phyloP scores from a whole-genome alignment of 2,329 filamentous ascomycete genomes.

The Trichoderma citrinoviride region DNA sequence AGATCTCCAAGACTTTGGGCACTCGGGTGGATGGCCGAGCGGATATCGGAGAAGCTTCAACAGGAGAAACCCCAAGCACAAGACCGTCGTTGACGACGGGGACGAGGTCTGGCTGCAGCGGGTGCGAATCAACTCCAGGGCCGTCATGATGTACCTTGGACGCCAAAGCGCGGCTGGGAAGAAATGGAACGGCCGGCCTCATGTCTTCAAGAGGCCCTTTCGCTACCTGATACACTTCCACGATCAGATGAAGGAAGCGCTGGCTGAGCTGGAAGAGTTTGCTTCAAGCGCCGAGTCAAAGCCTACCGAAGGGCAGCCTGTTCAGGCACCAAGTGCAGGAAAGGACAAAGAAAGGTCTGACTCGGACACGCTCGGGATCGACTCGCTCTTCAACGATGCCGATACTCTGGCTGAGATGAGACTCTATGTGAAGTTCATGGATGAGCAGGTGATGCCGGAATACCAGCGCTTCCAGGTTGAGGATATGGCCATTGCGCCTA shows the following conservation, averaged over 20 bases:
- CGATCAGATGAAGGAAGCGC: conserved; percentile 10
- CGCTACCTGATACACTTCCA: conserved; percentile 17
- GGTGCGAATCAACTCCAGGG: conserved; percentile 15
- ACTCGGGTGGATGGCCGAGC: neutral
- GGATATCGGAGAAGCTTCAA: neutral
- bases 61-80: conserved; percentile 6
- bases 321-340: neutral
- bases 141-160: conserved; percentile 15
- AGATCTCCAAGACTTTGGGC: neutral
- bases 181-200: conserved; percentile 16
- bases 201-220: conserved; percentile 15
- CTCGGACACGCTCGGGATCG: conserved; percentile 1
- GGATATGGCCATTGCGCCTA: neutral
- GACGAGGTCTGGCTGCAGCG: conserved; percentile 15
- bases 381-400: conserved; percentile 1
- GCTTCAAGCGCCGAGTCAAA: neutral
- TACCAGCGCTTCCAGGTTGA: neutral
- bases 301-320: neutral
- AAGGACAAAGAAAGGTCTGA: neutral
- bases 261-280: conserved; percentile 3
- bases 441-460: conserved; percentile 11
- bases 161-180: conserved; percentile 11
- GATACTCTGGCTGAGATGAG: conserved; percentile 8
- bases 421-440: conserved; percentile 16
- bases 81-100: conserved; percentile 6